Conservation (phyloP, 306 rosid genomes). For the Vigna unguiculata region DNA sequence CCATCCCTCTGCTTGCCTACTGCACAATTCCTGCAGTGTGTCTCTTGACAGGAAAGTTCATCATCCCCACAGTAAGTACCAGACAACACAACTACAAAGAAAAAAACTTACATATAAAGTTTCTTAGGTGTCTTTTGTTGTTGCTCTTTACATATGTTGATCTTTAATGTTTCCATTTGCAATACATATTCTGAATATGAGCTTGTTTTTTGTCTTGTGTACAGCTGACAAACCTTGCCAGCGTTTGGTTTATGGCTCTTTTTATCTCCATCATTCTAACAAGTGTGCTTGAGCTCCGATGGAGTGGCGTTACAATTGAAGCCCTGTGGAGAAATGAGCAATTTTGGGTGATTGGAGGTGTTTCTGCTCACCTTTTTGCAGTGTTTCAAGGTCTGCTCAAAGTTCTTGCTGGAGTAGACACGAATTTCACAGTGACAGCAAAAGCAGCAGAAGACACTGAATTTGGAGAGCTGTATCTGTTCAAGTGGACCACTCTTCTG, state of each 20-base stretch:
- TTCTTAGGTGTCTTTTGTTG: background rate
- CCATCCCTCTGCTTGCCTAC: constrained; percentile 60
- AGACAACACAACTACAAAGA: background rate
- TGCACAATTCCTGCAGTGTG: constrained; percentile 64
- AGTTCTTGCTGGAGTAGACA: constrained; percentile 63
- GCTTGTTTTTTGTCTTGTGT: background rate
- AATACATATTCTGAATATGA: constrained; percentile 19
- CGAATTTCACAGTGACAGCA: constrained; percentile 59
- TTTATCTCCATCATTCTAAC: constrained; percentile 58
- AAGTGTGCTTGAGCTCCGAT: constrained; percentile 55
- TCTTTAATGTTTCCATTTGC: constrained; percentile 1
- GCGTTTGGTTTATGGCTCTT: constrained; percentile 58
- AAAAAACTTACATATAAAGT: background rate
- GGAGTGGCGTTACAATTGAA: constrained; percentile 54
- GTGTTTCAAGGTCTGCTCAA: constrained; percentile 63
- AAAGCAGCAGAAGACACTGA: constrained; percentile 57
- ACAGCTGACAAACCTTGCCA: constrained; percentile 57
- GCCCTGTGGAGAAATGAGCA: constrained; percentile 58
- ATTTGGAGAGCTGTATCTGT: constrained; percentile 58
- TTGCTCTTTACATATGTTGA: background rate
- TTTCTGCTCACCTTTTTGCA: constrained; percentile 61
- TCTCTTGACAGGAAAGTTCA: constrained; percentile 59
- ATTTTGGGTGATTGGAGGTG: constrained; percentile 63
- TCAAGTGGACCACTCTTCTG: constrained; percentile 63
- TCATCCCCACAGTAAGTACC: constrained; percentile 58